Evolutionary conservation across 768 basidiomycete species (phyloP), one percentile per base, ranked within the genome.

Genomic region (Leccinum pellstonianum): DNA sequence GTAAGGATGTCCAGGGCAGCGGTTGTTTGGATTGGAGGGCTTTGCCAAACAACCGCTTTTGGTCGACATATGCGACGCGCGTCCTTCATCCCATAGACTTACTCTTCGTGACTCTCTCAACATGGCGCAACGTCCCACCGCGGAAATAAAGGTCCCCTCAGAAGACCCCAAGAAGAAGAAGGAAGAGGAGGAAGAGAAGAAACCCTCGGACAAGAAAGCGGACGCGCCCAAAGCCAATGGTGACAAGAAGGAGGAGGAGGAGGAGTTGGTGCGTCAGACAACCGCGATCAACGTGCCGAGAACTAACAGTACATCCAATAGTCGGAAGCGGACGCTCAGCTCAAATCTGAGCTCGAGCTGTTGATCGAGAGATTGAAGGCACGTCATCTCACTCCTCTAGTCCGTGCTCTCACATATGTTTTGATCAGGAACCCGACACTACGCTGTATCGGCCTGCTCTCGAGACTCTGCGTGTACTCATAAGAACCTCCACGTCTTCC

Each of bases 321-420:
- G 95, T 94, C 91, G 27, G 97, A 99, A 71, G 97, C 98, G 77
- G 97, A 99, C 75, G 79, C 86, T 33, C 91, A 95, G 70, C 84
- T 99, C 60, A 92, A 91, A 77, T 88, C 85, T 59, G 95, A 99
- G 76, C 81, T 99, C 21, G 97, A 98, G 73, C 94, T 99, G 95
- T 83, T 98, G 25, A 86, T 96, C 29, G 95, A 98, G 72, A 86
- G 97, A 48, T 73, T 99, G 56, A 92, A 91, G 81, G 96, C 95
- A 67, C 57, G 82, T 41, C 17, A 14, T 49, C 61, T 21, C n/a
- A 14, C 15, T 25, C 49, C 33, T 54, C 53, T 15, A n/a, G 49
- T 21, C 63, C 21, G 53, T 25, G 37, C 62, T 53, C 29, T 53
- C 47, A 54, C 61, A 62, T 62, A 67, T 66, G 46, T 37, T 69